Evolutionary conservation across 805 yeast genomes (phyloP).

Genomic region (Cyberlindnera americana): DNA sequence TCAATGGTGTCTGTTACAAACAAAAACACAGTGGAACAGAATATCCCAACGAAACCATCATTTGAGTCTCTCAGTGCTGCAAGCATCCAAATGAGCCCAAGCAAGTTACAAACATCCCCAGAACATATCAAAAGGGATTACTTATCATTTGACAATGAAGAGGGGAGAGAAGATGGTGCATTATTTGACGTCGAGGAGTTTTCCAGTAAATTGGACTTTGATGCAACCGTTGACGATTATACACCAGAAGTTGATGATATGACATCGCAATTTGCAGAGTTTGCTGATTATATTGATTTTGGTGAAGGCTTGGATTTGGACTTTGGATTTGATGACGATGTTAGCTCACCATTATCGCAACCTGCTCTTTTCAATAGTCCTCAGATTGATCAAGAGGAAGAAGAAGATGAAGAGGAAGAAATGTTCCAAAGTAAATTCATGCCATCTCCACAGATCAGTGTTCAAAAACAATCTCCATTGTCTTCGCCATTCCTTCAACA

Average conservation of each 20-base stretch:
- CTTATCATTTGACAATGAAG: conserved; percentile 8
- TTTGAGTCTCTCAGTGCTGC: conserved; percentile 8
- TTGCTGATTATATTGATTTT: conserved; percentile 43
- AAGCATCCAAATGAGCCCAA: conserved; percentile 14
- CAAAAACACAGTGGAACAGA: conserved; percentile 27
- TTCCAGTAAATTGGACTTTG: conserved; percentile 22
- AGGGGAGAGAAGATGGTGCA: conserved; percentile 14
- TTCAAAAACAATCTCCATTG: conserved; percentile 14
- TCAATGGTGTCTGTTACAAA: conserved; percentile 1
- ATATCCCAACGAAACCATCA: conserved; percentile 11
- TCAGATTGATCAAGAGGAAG: conserved; percentile 1
- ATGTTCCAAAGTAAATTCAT: no score
- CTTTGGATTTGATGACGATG: conserved; percentile 26
- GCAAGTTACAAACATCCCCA: conserved; percentile 23
- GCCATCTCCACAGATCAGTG: conserved; percentile 10
- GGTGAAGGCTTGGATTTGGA: conserved; percentile 39
- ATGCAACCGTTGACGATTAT: conserved; percentile 10
- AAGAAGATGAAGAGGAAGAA: neutral
- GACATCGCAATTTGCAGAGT: conserved; percentile 40
- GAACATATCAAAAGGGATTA: conserved; percentile 33
- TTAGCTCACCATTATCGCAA: conserved; percentile 13
- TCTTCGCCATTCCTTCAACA: conserved; percentile 25
- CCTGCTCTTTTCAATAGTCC: conserved; percentile 16
- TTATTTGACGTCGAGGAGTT: conserved; percentile 28
- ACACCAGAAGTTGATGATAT: conserved; percentile 19